Evolutionary conservation across 1,284 basidiomycete genomes (phyloP), one percentile per base, ranked within the genome.

Genomic region (Ceratobasidium sp.): DNA sequence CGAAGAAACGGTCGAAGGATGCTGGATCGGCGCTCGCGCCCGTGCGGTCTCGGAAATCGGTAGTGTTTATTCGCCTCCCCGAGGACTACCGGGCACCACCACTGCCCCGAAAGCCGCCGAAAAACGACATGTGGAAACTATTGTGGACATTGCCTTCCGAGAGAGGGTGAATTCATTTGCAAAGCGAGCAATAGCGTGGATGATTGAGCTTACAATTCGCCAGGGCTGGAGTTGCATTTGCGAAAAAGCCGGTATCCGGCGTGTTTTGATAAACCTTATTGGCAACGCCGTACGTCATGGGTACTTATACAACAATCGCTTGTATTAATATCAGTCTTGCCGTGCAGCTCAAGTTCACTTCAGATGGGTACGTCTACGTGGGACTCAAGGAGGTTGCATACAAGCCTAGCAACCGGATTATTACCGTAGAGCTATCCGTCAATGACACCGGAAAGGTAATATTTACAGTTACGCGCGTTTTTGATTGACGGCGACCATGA

Each of bases 1-100:
- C n/a, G 95, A 97, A 81, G 94, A 96, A 78, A 95, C 95, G 38
- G 91, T 96, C 33, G 95, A 98, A 78, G 94, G 95, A 28, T 96
- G 93, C 76, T 97, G 92, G 92, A 92, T 98, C 59, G 95, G 96
- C 7, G 90, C 95, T 78, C 88, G 92, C 56, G 95, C 95, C 2
- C 86, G 93, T 44, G 87, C 88, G 69, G 86, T 87, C 88, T 88
- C 81, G 28, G 93, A 91, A 74, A 95, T 97, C 74, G 96, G 96
- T 25, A 95, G 91, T 76, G 91, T 96, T 36, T 98, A 98, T 81
- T 93, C 95, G 2, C 93, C 93, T 3, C 91, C 87, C 72, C 86
- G 84, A 59, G 78, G 40, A 36, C 67, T 77, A 53, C 81, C 81
- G 12, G 81, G 81, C 72, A 78, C 81, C 62, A 76, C 81, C 76